phyloP scores from a whole-genome alignment of 768 basidiomycete species.

The Boletus subcaerulescens region DNA sequence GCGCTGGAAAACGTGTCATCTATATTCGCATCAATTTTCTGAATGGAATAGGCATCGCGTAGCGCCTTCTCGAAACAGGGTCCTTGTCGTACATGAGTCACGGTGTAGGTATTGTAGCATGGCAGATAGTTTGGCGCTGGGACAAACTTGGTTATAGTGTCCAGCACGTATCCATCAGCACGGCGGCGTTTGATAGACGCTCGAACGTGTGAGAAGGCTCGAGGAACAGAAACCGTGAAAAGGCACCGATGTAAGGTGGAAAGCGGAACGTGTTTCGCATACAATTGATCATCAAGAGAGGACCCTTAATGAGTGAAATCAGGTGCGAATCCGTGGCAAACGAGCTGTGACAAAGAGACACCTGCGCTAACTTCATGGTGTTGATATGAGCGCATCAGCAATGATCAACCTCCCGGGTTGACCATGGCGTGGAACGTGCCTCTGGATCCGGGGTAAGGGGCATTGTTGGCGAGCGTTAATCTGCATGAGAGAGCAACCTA shows the following conservation, averaged over 20 bases:
- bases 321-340: too few species aligned
- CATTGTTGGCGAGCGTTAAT: neutral
- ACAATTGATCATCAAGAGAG: neutral
- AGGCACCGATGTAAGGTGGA: neutral
- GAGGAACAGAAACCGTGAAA: neutral
- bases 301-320: neutral
- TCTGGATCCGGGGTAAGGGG: neutral
- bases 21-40: neutral
- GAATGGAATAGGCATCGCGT: neutral
- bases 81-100: neutral
- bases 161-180: neutral
- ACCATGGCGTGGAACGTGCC: neutral
- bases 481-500: neutral
- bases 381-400: neutral
- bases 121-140: neutral
- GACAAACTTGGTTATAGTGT: conserved; percentile 4
- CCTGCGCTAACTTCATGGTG: neutral
- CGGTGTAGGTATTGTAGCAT: neutral
- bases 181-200: neutral
- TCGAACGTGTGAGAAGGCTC: neutral
- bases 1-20: too few species aligned
- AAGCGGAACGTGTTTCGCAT: neutral
- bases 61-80: neutral
- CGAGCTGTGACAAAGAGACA: neutral
- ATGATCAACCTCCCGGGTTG: neutral